These are phyloP conservation scores for Avicennia marina DNA, from an alignment of 257 asterid species.

Conservation along the genomic window DNA sequence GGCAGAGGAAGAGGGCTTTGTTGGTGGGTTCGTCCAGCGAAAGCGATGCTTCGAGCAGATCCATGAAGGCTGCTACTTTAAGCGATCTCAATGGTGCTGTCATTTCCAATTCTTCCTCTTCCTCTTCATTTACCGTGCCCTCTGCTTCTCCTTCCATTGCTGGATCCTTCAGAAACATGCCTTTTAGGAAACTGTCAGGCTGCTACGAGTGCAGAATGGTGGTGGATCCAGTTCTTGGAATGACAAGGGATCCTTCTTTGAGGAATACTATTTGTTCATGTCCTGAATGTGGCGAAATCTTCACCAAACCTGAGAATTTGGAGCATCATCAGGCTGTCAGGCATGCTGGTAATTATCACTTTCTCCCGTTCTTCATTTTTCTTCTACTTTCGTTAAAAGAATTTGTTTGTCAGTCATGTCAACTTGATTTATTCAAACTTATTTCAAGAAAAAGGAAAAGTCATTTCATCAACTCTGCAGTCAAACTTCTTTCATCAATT, in stretches of 20 bases:
- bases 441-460: not conserved
- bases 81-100: slow-evolving; percentile 17
- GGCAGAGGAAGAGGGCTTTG: slow-evolving; percentile 27
- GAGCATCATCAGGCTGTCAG: slow-evolving; percentile 79
- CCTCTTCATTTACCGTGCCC: slow-evolving; percentile 24
- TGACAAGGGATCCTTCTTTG: slow-evolving; percentile 72
- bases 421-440: not conserved
- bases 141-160: slow-evolving; percentile 38
- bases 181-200: slow-evolving; percentile 70
- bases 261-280: slow-evolving; percentile 53
- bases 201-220: slow-evolving; percentile 91
- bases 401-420: not conserved
- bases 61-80: slow-evolving; percentile 26
- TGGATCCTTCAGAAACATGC: slow-evolving; percentile 63
- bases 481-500: slow-evolving; percentile 37
- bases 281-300: slow-evolving; percentile 64
- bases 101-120: slow-evolving; percentile 19
- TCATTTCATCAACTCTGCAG: slow-evolving; percentile 22
- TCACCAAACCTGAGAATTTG: slow-evolving; percentile 69
- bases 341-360: slow-evolving; percentile 64
- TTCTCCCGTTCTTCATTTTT: not conserved
- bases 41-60: slow-evolving; percentile 28
- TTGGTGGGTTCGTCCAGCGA: slow-evolving; percentile 20
- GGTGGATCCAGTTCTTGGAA: slow-evolving; percentile 76
- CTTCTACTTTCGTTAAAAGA: not conserved